These are phyloP conservation scores for Acephala macrosclerotiorum DNA, from an alignment of 2,329 filamentous ascomycete species.

Conservation along the genomic window DNA sequence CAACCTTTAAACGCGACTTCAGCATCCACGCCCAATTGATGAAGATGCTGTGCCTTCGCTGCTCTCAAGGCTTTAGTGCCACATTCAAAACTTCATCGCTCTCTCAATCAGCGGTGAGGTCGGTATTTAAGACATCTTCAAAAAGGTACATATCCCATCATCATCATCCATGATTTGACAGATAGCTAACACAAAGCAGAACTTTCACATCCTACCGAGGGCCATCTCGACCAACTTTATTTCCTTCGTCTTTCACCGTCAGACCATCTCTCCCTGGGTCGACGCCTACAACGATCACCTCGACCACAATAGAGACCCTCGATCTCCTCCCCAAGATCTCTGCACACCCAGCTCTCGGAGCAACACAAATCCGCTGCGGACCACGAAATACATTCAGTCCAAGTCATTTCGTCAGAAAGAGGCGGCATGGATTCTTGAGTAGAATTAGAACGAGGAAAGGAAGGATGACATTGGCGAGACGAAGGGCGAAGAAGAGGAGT, in stretches of 20 bases:
- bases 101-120: slow-evolving; percentile 21
- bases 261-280: slow-evolving; percentile 18
- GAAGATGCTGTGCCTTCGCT: slow-evolving; percentile 43
- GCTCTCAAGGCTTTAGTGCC: slow-evolving; percentile 35
- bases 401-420: slow-evolving; percentile 47
- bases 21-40: slow-evolving; percentile 18
- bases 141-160: slow-evolving; percentile 33
- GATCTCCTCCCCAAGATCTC: slow-evolving; percentile 44
- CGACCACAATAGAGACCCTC: slow-evolving; percentile 22
- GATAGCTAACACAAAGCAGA: slow-evolving; percentile 31
- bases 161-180: neutral
- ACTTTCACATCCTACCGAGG: slow-evolving; percentile 42
- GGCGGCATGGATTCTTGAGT: slow-evolving; percentile 46
- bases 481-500: slow-evolving; percentile 43
- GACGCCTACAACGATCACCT: neutral
- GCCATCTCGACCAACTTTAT: slow-evolving; percentile 39
- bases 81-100: slow-evolving; percentile 22
- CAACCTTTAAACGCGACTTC: slow-evolving; percentile 13
- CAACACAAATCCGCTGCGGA: slow-evolving; percentile 43
- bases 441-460: slow-evolving; percentile 44
- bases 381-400: slow-evolving; percentile 45
- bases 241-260: slow-evolving; percentile 27
- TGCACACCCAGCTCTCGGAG: slow-evolving; percentile 40
- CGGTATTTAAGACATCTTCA: slow-evolving; percentile 23
- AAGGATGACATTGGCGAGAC: slow-evolving; percentile 39